Conservation (phyloP, 164 flowering plant species). For the Protea cynaroides region DNA sequence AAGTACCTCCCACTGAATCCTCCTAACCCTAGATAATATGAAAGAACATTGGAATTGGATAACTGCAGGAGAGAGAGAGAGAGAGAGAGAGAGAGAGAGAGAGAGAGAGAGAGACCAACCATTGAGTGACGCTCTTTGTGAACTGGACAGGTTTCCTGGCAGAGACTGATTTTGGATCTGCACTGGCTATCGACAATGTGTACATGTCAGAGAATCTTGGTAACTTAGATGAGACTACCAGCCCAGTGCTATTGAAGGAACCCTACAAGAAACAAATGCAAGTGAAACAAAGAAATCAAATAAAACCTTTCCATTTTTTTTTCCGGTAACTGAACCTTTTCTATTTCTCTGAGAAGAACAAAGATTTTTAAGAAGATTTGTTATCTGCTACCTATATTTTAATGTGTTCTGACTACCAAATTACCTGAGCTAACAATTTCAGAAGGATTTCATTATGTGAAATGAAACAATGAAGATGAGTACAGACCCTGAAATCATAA, state of each 20-base stretch:
- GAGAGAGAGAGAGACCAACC: conserved; percentile 33
- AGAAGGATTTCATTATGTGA: too few species aligned
- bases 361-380: too few species aligned
- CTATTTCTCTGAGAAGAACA: too few species aligned
- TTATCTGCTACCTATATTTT: too few species aligned
- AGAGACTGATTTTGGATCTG: neutral
- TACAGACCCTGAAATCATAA: too few species aligned
- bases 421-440: too few species aligned
- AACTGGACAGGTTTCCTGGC: conserved; percentile 28
- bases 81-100: neutral
- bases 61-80: neutral
- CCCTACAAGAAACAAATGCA: conserved; percentile 33
- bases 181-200: conserved; percentile 45
- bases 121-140: conserved; percentile 66
- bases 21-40: neutral
- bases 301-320: too few species aligned
- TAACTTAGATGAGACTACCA: conserved; percentile 68
- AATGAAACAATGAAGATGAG: too few species aligned
- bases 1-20: too few species aligned
- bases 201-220: conserved; percentile 83
- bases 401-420: too few species aligned
- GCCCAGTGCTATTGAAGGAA: conserved; percentile 65
- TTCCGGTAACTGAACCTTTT: too few species aligned
- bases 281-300: neutral
- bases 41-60: neutral